Percentiles rank a stretch among this genome's conserved stretches.
phyloP scores from a whole-genome alignment of 2,329 filamentous ascomycete species.

The Ophiobolus disseminans region DNA sequence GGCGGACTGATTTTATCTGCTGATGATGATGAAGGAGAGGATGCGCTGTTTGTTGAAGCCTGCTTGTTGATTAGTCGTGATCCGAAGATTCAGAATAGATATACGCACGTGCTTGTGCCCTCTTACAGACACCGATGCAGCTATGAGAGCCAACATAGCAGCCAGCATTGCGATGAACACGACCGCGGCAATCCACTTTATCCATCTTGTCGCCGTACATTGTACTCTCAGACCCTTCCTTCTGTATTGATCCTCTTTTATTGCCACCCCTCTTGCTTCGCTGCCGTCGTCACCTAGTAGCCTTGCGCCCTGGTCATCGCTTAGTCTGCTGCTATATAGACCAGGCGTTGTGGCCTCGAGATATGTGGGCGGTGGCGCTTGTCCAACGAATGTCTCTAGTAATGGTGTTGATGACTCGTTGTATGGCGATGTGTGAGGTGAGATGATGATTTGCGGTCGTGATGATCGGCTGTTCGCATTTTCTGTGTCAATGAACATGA shows the following conservation, averaged over 20 bases:
- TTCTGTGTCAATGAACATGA: constrained; percentile 45
- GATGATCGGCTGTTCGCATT: constrained; percentile 35
- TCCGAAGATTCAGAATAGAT: background rate
- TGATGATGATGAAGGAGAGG: constrained; percentile 18
- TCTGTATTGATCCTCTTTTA: constrained; percentile 35
- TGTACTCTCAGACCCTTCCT: constrained; percentile 25
- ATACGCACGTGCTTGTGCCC: constrained; percentile 28
- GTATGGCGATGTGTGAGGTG: constrained; percentile 19
- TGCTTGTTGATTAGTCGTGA: constrained; percentile 1
- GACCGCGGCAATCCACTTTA: constrained; percentile 28
- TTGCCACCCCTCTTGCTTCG: constrained; percentile 20
- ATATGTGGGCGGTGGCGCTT: constrained; percentile 38
- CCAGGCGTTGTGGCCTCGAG: constrained; percentile 45
- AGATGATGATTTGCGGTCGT: constrained; percentile 27
- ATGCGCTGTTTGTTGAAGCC: constrained; percentile 1
- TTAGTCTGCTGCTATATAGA: constrained; percentile 35
- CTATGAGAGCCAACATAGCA: constrained; percentile 30
- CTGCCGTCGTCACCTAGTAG: constrained; percentile 29
- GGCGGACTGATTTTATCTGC: constrained; percentile 1
- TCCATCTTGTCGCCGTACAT: constrained; percentile 28
- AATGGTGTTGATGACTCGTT: constrained; percentile 31
- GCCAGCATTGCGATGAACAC: constrained; percentile 31
- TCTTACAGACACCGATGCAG: constrained; percentile 22
- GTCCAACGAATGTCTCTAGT: constrained; percentile 32
- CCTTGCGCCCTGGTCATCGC: constrained; percentile 39